A percentile compares a stretch with the other conserved stretches of the same genome.
These are phyloP conservation scores for Arthroderma sp. DNA, from an alignment of 2,329 filamentous ascomycete genomes.

Conservation along the genomic window DNA sequence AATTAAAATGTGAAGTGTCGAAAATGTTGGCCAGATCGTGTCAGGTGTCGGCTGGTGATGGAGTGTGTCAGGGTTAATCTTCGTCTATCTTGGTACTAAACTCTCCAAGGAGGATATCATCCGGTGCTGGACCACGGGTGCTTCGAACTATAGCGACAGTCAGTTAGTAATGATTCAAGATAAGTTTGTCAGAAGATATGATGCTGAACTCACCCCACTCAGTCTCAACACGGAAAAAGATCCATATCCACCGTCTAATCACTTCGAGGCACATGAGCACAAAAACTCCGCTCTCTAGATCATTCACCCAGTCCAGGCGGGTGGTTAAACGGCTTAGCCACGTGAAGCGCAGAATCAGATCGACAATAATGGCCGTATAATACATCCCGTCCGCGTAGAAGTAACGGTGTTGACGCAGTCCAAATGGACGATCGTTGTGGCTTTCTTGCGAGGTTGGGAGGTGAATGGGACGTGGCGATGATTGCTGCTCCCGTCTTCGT, in stretches of 20 bases:
- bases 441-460: background rate
- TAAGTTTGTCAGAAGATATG: slow-evolving; percentile 3
- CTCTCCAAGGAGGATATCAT: slow-evolving; percentile 65
- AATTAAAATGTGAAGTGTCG: too few relatives aligned
- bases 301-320: slow-evolving; percentile 68
- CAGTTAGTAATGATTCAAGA: slow-evolving; percentile 10
- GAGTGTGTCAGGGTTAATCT: slow-evolving; percentile 29
- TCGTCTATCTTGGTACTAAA: slow-evolving; percentile 54
- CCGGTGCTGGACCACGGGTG: slow-evolving; percentile 42
- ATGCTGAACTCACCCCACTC: slow-evolving; percentile 58
- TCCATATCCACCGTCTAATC: slow-evolving; percentile 84
- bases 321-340: slow-evolving; percentile 83
- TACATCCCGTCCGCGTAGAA: slow-evolving; percentile 64
- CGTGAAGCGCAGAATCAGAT: slow-evolving; percentile 71
- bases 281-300: slow-evolving; percentile 81
- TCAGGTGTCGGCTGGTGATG: too few relatives aligned
- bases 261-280: slow-evolving; percentile 78
- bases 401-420: slow-evolving; percentile 59
- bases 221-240: slow-evolving; percentile 88
- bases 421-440: slow-evolving; percentile 48
- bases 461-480: background rate
- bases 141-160: slow-evolving; percentile 33
- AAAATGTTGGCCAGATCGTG: too few relatives aligned
- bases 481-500: slow-evolving; percentile 25
- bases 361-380: slow-evolving; percentile 65